Conservation (phyloP, 257 asterid species). For the Solanum megistacrolobum region DNA sequence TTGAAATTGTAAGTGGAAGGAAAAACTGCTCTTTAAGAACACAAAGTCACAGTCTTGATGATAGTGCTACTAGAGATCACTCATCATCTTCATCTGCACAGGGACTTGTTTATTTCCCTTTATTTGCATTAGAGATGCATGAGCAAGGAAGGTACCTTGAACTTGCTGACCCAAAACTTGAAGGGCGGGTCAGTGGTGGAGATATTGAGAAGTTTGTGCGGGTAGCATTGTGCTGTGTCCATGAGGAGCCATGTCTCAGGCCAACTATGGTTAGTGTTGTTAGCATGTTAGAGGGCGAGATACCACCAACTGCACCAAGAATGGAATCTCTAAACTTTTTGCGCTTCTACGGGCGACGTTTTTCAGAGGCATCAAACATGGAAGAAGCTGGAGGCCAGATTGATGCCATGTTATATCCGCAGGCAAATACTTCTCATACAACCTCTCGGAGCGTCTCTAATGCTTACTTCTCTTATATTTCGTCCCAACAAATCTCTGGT, state of each 20-base stretch:
- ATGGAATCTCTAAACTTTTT: constrained; percentile 49
- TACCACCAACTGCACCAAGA: constrained; percentile 30
- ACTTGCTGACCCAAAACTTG: constrained; percentile 53
- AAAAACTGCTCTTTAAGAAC: constrained; percentile 43
- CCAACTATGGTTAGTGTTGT: constrained; percentile 60
- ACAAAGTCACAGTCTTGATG: constrained; percentile 26
- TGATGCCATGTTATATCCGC: constrained; percentile 18
- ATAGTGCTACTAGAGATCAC: constrained; percentile 2
- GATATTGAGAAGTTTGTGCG: constrained; percentile 59
- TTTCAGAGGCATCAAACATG: constrained; percentile 37
- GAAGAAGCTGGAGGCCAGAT: constrained; percentile 19
- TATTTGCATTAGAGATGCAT: constrained; percentile 63
- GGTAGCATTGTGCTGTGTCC: constrained; percentile 63
- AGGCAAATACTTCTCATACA: constrained; percentile 44
- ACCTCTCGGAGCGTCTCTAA: constrained; percentile 12
- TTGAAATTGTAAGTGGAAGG: constrained; percentile 74
- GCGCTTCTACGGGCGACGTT: constrained; percentile 61
- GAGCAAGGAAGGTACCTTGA: constrained; percentile 51
- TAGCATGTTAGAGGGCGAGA: constrained; percentile 58
- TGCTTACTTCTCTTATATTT: constrained; percentile 17
- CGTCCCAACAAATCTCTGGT: constrained; percentile 45
- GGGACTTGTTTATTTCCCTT: constrained; percentile 41
- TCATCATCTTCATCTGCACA: constrained; percentile 11
- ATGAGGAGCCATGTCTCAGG: constrained; percentile 64
- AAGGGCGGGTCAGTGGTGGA: constrained; percentile 36